Base-by-base conservation (phyloP, 352 stramenopile species). In the Globisporangium viniferum region DNA sequence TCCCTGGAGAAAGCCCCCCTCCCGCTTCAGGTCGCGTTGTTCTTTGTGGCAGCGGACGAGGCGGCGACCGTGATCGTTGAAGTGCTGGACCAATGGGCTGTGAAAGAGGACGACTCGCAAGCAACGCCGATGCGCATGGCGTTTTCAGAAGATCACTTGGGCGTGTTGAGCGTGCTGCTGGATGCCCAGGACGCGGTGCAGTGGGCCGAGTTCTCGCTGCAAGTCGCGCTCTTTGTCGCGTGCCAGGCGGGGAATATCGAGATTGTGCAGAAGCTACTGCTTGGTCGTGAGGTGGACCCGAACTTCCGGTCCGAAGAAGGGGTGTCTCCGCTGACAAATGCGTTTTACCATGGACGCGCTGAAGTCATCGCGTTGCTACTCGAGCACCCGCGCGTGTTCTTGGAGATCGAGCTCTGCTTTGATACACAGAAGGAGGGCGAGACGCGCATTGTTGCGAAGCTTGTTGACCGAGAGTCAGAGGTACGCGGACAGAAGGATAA, bases 341-440 rank as follows among this genome's bases (percentile, higher is more conserved):
- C 62, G n/a, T 39, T 67, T 27, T 54, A 54, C 54, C 35, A 67
- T 22, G 62, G 31, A 14, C 49, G 36, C 14, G 27, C 51, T 10
- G 62, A 67, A 2, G 54, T 67, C 39, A 22, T 67, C 33, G 62
- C 62, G n/a, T 20, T 67, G 31, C 22, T 67, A 35, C 35, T 67
- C 22, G 62, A 61, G 27, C 41, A 22, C n/a, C 39, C 55, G 12
- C 2, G 46, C 35, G 35, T 53, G 49, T 59, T 14, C 15, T 27
- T 67, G 49, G 62, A 67, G 62, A 67, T 67, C 18, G 62, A 67
- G 51, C 51, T 67, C 49, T 67, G 59, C 54, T 59, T 61, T 27
- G 15, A 10, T 15, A 39, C 33, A 7, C 20, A 46, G 20, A 48
- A 48, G 29, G 39, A 61, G 29, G 39, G 15, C 39, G 39, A 55